phyloP scores from a whole-genome alignment of 1,139 yeast species.

The Yamadazyma mexicana region DNA sequence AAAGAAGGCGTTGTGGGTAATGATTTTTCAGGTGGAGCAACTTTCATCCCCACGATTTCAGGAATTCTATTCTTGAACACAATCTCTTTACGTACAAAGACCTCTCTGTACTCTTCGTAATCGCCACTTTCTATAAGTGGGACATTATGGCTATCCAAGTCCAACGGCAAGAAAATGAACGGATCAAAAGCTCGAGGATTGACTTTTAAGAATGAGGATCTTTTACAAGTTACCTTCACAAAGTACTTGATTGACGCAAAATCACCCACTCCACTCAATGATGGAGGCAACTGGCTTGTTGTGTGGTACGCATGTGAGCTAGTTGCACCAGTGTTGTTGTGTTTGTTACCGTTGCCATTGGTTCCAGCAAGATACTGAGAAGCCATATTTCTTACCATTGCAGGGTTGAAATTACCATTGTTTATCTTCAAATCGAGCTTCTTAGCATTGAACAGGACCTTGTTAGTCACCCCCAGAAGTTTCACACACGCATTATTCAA shows the following conservation, averaged over 20 bases:
- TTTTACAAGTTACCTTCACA: slow-evolving; percentile 59
- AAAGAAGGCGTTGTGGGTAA: slow-evolving; percentile 21
- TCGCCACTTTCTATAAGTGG: slow-evolving; percentile 21
- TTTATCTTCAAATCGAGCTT: slow-evolving; percentile 33
- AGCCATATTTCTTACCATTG: slow-evolving; percentile 24
- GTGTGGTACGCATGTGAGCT: slow-evolving; percentile 32
- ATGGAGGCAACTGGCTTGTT: slow-evolving; percentile 54
- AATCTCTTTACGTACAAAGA: slow-evolving; percentile 42
- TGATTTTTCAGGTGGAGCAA: slow-evolving; percentile 18
- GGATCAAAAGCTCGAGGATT: slow-evolving; percentile 52
- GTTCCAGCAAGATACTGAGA: slow-evolving; percentile 13
- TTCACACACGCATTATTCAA: slow-evolving; percentile 49
- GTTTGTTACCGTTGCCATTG: neutral
- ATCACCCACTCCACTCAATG: slow-evolving; percentile 46
- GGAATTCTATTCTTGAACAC: slow-evolving; percentile 42
- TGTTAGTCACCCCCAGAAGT: slow-evolving; percentile 42
- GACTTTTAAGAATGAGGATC: slow-evolving; percentile 52
- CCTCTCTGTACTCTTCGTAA: slow-evolving; percentile 34
- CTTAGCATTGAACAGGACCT: slow-evolving; percentile 34
- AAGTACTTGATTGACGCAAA: slow-evolving; percentile 52
- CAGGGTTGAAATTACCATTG: slow-evolving; percentile 33
- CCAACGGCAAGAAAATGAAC: slow-evolving; percentile 56
- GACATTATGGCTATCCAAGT: slow-evolving; percentile 26
- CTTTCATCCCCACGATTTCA: slow-evolving; percentile 42
- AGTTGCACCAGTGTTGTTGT: neutral